These are phyloP conservation scores for Chalciporus piperatoides DNA, from an alignment of 1,284 basidiomycete genomes.

Conservation along the genomic window DNA sequence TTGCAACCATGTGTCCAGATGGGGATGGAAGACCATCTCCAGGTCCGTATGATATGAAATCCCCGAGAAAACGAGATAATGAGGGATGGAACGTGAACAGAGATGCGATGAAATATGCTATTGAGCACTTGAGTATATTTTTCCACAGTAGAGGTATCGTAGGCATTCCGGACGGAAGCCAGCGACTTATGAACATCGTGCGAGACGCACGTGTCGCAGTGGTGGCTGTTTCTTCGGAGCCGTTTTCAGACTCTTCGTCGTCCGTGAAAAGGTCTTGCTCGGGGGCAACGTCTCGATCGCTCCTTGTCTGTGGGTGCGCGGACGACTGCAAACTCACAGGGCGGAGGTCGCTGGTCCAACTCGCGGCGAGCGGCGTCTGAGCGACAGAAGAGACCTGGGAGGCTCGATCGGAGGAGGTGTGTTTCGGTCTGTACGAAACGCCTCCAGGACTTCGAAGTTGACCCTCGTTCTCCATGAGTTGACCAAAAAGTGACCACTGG, in stretches of 20 bases:
- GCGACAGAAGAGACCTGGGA: conserved; percentile 1
- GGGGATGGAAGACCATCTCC: conserved; percentile 52
- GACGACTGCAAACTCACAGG: background rate
- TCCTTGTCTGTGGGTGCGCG: background rate
- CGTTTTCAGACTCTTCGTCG: conserved; percentile 24
- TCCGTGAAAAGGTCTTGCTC: background rate
- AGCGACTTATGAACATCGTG: conserved; percentile 5
- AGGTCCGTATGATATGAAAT: conserved; percentile 53
- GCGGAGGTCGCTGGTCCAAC: conserved; percentile 8
- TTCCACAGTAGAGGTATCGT: conserved; percentile 51
- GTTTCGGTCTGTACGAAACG: conserved; percentile 6
- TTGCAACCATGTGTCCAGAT: conserved; percentile 88
- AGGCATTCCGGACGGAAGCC: conserved; percentile 28
- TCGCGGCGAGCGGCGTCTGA: conserved; percentile 20
- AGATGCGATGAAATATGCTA: conserved; percentile 88
- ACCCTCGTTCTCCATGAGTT: conserved; percentile 66
- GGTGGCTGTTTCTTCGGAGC: conserved; percentile 18
- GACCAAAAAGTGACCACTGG: conserved; percentile 68
- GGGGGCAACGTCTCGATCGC: background rate
- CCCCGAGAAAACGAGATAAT: conserved; percentile 60
- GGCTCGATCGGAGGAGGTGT: conserved; percentile 3
- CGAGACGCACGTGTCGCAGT: conserved; percentile 8
- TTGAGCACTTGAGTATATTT: conserved; percentile 85
- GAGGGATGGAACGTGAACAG: conserved; percentile 88
- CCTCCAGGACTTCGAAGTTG: conserved; percentile 31